A percentile compares a stretch with the other conserved stretches of the same genome.
These are phyloP conservation scores for Desmodesmus armatus DNA, from an alignment of 139 green algal genomes.

Conservation along the genomic window DNA sequence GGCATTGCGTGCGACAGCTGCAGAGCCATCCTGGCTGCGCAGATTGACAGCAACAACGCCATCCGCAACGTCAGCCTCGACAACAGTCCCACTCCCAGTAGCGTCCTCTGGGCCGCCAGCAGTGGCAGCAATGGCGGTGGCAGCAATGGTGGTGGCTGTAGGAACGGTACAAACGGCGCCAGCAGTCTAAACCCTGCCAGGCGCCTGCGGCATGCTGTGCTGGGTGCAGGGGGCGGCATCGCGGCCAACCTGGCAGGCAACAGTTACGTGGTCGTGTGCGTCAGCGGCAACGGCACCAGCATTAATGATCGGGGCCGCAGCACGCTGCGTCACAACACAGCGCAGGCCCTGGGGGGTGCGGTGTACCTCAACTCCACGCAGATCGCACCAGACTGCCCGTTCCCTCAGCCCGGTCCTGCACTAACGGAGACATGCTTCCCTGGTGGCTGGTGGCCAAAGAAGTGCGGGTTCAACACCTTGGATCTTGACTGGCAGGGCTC, in stretches of 20 bases:
- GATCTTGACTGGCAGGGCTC: background rate
- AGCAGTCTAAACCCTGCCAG: too few relatives aligned
- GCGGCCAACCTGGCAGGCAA: slow-evolving; percentile 7
- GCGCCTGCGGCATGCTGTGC: background rate
- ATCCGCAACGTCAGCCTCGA: background rate
- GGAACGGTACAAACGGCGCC: background rate
- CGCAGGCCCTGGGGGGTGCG: background rate
- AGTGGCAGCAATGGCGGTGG: background rate
- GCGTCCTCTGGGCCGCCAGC: too few relatives aligned
- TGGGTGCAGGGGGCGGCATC: background rate
- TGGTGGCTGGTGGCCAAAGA: background rate
- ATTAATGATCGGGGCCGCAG: background rate
- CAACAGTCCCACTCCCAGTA: background rate
- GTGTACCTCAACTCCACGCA: slow-evolving; percentile 3
- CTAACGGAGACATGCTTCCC: background rate
- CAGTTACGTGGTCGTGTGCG: background rate
- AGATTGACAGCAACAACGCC: background rate
- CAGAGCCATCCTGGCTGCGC: background rate
- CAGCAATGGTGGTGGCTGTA: background rate
- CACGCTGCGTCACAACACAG: background rate
- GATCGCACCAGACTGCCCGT: background rate
- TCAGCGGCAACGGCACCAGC: background rate
- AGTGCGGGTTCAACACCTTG: background rate
- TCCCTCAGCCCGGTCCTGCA: too few relatives aligned
- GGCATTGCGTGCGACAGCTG: slow-evolving; percentile 11